Percentiles rank a stretch among this genome's conserved stretches.
These are phyloP conservation scores for Poterioochromonas sp. DNA, from an alignment of 352 stramenopile genomes.

Conservation along the genomic window DNA sequence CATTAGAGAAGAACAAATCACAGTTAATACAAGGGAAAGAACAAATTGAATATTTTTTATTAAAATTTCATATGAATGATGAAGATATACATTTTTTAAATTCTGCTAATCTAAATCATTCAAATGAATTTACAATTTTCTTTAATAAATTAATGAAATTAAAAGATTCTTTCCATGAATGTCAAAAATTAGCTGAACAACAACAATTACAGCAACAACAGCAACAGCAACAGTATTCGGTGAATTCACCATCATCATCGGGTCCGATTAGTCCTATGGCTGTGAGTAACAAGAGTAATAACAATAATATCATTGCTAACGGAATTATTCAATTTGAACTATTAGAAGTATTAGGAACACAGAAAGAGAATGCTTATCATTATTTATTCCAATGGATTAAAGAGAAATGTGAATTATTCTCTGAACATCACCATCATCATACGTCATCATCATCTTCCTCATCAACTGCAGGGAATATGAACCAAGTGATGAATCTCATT, in stretches of 20 bases:
- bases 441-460: no score
- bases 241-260: no score
- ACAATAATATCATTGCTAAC: no score
- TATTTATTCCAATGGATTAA: slow-evolving; percentile 72
- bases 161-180: slow-evolving; percentile 60
- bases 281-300: no score
- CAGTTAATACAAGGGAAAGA: slow-evolving; percentile 50
- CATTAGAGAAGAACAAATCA: slow-evolving; percentile 15
- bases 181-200: slow-evolving; percentile 52
- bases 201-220: slow-evolving; percentile 39
- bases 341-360: slow-evolving; percentile 62
- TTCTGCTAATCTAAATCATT: slow-evolving; percentile 34
- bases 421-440: no score
- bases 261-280: no score
- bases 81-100: slow-evolving; percentile 55
- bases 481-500: slow-evolving; percentile 56
- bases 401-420: slow-evolving; percentile 51
- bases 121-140: slow-evolving; percentile 44
- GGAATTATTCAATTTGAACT: slow-evolving; percentile 68
- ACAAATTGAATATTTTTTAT: slow-evolving; percentile 56
- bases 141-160: slow-evolving; percentile 60
- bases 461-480: not conserved
- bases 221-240: no score
- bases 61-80: slow-evolving; percentile 58
- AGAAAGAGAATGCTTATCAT: slow-evolving; percentile 71